phyloP scores from a whole-genome alignment of 371 early-diverging fungal species.

The Choanephora cucurbitarum region DNA sequence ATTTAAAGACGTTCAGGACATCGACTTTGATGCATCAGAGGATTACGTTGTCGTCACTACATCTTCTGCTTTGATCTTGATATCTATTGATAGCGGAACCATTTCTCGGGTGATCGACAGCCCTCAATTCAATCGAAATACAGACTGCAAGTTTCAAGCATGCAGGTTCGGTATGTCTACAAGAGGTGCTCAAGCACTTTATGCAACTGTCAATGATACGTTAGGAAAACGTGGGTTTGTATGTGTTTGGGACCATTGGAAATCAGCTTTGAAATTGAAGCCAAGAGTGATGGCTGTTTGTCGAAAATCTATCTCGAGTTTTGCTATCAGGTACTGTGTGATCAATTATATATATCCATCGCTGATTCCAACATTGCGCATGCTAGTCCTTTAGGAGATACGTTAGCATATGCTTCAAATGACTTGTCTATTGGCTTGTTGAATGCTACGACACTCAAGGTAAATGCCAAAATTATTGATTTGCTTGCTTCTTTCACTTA shows the following conservation, averaged over 20 bases:
- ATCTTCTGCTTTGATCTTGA: constrained; percentile 46
- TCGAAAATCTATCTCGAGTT: constrained; percentile 38
- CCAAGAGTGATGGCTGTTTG: constrained; percentile 35
- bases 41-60: constrained; percentile 37
- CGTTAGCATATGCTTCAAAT: constrained; percentile 64
- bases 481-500: neutral
- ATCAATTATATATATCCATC: neutral
- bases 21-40: constrained; percentile 50
- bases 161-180: constrained; percentile 36
- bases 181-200: constrained; percentile 22
- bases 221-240: constrained; percentile 35
- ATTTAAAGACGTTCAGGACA: constrained; percentile 59
- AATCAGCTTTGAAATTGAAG: constrained; percentile 23
- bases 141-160: constrained; percentile 47
- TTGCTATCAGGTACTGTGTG: constrained; percentile 30
- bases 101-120: constrained; percentile 64
- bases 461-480: constrained; percentile 19
- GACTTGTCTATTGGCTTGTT: constrained; percentile 58
- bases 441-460: constrained; percentile 56
- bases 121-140: constrained; percentile 54
- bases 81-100: constrained; percentile 50
- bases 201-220: constrained; percentile 42
- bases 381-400: constrained; percentile 50
- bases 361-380: neutral
- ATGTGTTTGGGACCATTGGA: constrained; percentile 39